Evolutionary conservation across 1,284 basidiomycete genomes (phyloP).

Genomic region (Ceratobasidium papillatum): DNA sequence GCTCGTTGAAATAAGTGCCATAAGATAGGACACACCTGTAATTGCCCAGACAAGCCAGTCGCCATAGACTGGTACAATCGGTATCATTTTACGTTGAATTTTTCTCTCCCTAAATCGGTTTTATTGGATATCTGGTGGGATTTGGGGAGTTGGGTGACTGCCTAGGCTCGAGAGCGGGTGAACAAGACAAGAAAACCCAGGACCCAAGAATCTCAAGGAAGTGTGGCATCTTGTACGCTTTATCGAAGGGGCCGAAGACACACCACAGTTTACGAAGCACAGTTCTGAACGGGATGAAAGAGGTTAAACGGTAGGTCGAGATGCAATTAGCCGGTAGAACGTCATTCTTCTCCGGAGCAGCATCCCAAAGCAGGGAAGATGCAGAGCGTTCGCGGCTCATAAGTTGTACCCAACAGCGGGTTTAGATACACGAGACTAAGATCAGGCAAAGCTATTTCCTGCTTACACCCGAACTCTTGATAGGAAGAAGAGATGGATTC

Average conservation of each 20-base stretch:
- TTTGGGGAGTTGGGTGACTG: not conserved
- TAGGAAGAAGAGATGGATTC: not conserved
- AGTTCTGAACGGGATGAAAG: not conserved
- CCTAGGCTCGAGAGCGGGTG: not conserved
- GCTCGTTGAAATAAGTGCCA: not conserved
- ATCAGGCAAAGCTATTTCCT: not conserved
- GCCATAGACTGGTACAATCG: conserved; percentile 30
- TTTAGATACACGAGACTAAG: not conserved
- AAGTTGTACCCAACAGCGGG: not conserved
- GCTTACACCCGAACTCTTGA: not conserved
- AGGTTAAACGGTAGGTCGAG: not conserved
- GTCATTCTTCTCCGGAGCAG: conserved; percentile 23
- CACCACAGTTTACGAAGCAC: not conserved
- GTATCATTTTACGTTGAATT: not conserved
- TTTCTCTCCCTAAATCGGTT: not conserved
- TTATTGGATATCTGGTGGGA: not conserved
- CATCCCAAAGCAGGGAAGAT: conserved; percentile 10
- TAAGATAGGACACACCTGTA: conserved; percentile 50
- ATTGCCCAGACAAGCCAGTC: conserved; percentile 56
- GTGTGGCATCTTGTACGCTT: conserved; percentile 4
- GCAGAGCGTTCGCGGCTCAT: not conserved
- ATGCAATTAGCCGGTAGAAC: conserved; percentile 21
- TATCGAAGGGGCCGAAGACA: not conserved
- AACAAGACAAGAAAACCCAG: not conserved
- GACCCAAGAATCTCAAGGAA: not conserved